Evolutionary conservation across 768 basidiomycete genomes (phyloP).

Genomic region (Pluteus cervinus): DNA sequence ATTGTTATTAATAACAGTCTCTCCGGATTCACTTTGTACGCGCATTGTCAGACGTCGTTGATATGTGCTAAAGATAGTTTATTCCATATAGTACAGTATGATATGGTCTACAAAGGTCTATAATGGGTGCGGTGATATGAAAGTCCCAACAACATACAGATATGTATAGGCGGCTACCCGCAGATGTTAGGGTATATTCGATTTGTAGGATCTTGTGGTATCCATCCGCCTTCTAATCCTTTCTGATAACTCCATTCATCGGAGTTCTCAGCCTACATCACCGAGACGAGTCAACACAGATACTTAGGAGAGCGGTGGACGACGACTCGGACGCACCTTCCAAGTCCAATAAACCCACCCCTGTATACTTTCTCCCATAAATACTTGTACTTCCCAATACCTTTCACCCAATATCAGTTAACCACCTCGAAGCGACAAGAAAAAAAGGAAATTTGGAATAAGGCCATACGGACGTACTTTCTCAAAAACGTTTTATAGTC

Average conservation of each 20-base stretch:
- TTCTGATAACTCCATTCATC: constrained; percentile 76
- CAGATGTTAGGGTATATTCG: constrained; percentile 63
- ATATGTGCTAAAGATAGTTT: too few species aligned
- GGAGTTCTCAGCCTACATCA: constrained; percentile 51
- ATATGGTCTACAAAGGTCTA: too few species aligned
- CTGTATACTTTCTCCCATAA: constrained; percentile 62
- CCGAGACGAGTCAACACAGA: background rate
- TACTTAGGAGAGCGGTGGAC: background rate
- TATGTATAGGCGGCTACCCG: constrained; percentile 18
- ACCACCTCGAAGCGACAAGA: background rate
- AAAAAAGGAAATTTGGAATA: background rate
- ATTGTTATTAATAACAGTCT: too few species aligned
- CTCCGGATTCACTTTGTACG: too few species aligned
- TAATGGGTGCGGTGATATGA: too few species aligned
- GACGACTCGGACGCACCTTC: constrained; percentile 43
- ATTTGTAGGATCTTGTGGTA: constrained; percentile 64
- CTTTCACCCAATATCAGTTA: constrained; percentile 19
- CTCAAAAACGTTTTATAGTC: constrained; percentile 60
- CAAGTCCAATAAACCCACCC: constrained; percentile 80
- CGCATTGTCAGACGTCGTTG: too few species aligned
- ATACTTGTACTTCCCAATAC: constrained; percentile 79
- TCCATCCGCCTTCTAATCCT: constrained; percentile 73
- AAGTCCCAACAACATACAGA: background rate
- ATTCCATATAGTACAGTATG: too few species aligned
- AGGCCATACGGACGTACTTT: constrained; percentile 32